Conservation (phyloP, 345 rosid genomes). For the Brassica incana region DNA sequence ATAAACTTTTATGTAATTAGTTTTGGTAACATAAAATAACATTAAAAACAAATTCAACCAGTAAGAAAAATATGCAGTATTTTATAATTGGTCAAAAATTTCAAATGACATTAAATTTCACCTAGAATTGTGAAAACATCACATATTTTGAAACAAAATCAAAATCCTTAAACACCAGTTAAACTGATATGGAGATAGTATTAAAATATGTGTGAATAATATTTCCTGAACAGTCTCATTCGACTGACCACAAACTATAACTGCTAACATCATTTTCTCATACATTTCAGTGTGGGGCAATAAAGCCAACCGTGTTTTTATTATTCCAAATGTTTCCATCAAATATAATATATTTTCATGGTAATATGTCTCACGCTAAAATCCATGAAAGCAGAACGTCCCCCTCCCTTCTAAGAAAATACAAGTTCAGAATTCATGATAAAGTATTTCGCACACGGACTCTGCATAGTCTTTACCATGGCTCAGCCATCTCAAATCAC, state of each 20-base stretch:
- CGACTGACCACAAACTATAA: constrained; percentile 44
- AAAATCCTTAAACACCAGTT: no score
- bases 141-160: no score
- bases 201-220: background rate
- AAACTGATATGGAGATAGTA: no score
- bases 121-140: no score
- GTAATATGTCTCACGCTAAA: constrained; percentile 27
- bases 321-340: constrained; percentile 22
- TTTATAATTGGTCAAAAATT: no score
- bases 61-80: no score
- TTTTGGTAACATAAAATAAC: no score
- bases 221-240: constrained; percentile 23
- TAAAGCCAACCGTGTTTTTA: constrained; percentile 19
- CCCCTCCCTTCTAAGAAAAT: background rate
- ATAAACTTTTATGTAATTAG: no score
- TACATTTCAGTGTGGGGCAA: constrained; percentile 40
- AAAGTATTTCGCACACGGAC: constrained; percentile 59
- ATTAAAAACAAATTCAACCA: no score
- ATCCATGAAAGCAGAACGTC: constrained; percentile 27
- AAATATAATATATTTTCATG: background rate
- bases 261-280: constrained; percentile 37
- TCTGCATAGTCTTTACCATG: constrained; percentile 59
- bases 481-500: constrained; percentile 35
- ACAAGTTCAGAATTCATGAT: constrained; percentile 20
- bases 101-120: no score